These are phyloP conservation scores for Penicillium occitanis DNA, from an alignment of 2,329 filamentous ascomycete species.

Conservation along the genomic window DNA sequence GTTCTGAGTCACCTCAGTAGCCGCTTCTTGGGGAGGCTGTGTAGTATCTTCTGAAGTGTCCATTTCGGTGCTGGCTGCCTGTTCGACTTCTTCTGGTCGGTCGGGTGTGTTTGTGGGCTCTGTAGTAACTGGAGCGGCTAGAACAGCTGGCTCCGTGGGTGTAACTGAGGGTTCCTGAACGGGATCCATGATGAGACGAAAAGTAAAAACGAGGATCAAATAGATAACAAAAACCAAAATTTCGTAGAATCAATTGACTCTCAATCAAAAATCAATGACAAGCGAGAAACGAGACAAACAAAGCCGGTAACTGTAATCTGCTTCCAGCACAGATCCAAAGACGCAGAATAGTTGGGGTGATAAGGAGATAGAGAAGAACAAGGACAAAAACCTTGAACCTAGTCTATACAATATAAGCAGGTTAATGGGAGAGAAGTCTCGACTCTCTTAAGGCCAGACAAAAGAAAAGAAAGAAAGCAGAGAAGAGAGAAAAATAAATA, in stretches of 20 bases:
- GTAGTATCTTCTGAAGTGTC: constrained; percentile 25
- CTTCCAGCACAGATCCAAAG: constrained; percentile 19
- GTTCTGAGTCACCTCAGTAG: constrained; percentile 4
- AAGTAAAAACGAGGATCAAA: neutral
- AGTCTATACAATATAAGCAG: neutral
- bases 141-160: constrained; percentile 9
- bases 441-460: neutral
- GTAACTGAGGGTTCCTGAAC: constrained; percentile 15
- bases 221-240: neutral
- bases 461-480: neutral
- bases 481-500: constrained; percentile 15
- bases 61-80: constrained; percentile 22
- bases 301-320: neutral
- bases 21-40: constrained; percentile 8
- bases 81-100: neutral
- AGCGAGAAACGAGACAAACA: neutral
- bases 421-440: constrained; percentile 1
- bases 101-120: constrained; percentile 8
- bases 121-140: neutral
- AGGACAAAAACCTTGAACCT: constrained; percentile 9
- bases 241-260: neutral
- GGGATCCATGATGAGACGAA: constrained; percentile 13
- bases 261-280: neutral
- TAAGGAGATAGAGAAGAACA: constrained; percentile 10
- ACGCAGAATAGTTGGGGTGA: constrained; percentile 17